Evolutionary conservation across 2,329 filamentous ascomycete species (phyloP).

Genomic region (Plectosphaerella cucumerina): DNA sequence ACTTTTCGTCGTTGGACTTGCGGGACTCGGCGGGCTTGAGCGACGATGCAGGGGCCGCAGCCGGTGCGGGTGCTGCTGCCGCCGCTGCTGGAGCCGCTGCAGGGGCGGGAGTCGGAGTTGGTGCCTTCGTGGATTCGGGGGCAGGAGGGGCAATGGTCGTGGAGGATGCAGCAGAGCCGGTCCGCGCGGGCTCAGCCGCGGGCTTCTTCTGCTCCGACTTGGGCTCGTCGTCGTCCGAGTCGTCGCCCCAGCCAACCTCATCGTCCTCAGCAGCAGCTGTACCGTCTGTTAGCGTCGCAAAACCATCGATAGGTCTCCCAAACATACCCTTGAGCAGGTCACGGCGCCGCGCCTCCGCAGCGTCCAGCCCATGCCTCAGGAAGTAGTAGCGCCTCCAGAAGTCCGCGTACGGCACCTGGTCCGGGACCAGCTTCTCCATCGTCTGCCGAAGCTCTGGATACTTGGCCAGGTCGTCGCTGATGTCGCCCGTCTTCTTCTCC

Average conservation of each 20-base stretch:
- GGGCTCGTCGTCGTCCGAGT: slow-evolving; percentile 50
- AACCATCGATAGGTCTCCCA: background rate
- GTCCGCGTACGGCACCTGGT: slow-evolving; percentile 77
- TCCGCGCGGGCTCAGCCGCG: slow-evolving; percentile 26
- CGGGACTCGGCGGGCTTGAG: slow-evolving; percentile 63
- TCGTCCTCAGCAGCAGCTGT: slow-evolving; percentile 66
- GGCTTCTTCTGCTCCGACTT: slow-evolving; percentile 22
- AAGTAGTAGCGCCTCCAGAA: slow-evolving; percentile 99
- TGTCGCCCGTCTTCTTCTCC: slow-evolving; percentile 78
- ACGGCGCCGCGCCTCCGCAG: slow-evolving; percentile 80
- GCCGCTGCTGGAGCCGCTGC: background rate
- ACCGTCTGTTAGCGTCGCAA: background rate
- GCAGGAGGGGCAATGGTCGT: slow-evolving; percentile 55
- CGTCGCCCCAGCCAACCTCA: slow-evolving; percentile 69
- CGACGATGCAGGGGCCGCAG: slow-evolving; percentile 24
- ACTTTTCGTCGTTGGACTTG: slow-evolving; percentile 82
- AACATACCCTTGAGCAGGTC: slow-evolving; percentile 84
- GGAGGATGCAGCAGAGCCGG: slow-evolving; percentile 51
- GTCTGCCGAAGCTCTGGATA: slow-evolving; percentile 80
- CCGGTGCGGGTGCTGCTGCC: background rate
- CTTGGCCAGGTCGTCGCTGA: slow-evolving; percentile 76
- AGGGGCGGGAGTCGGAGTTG: too few species aligned
- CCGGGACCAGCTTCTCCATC: slow-evolving; percentile 96
- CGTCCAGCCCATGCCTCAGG: slow-evolving; percentile 85
- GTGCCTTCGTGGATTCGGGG: slow-evolving; percentile 16